Conservation (phyloP, 129 eudicot species). For the Gnaphalium uliginosum region DNA sequence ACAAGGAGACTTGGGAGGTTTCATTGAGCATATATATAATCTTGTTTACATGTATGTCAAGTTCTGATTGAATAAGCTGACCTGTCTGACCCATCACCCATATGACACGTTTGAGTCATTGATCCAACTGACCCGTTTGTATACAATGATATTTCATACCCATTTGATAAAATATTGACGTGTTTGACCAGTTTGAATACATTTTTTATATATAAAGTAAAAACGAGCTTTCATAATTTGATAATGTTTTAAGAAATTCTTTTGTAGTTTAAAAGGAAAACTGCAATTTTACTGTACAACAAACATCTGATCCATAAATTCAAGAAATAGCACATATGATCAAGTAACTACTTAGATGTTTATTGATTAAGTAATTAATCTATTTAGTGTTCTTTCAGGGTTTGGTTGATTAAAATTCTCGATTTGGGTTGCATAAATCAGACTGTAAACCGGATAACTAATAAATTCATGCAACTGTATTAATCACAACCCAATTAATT, state of each 20-base stretch:
- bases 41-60: background rate
- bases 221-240: no score
- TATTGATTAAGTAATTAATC: background rate
- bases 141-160: background rate
- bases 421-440: background rate
- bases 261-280: no score
- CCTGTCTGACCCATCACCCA: background rate
- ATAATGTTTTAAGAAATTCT: no score
- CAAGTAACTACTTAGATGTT: no score
- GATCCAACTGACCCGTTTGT: background rate
- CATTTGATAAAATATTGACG: background rate
- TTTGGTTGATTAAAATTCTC: background rate
- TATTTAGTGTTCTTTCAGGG: background rate
- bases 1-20: no score
- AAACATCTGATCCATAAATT: no score
- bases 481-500: background rate
- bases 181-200: background rate
- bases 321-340: no score
- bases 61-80: background rate
- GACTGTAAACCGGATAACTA: background rate
- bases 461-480: background rate
- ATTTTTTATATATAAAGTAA: background rate
- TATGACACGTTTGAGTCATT: background rate
- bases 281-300: background rate
- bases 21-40: no score